Evolutionary conservation across 23 red algal species (phyloP).

Genomic region (Agarophyton chilense): DNA sequence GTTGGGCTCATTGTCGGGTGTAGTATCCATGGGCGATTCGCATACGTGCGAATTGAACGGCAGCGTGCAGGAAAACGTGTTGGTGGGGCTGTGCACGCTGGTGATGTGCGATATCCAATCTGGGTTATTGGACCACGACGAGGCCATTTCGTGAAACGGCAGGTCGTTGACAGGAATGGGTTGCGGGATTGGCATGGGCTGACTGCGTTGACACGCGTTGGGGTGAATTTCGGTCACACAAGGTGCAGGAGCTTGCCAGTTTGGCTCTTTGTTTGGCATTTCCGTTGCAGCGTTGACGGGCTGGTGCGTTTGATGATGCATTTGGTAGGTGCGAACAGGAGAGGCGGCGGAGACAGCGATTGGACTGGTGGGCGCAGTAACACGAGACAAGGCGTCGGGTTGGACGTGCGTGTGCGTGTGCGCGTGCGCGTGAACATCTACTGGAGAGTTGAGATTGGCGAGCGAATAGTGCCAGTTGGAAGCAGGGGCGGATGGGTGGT

Average conservation of each 20-base stretch:
- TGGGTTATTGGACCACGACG: conserved; percentile 61
- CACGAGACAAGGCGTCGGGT: neutral
- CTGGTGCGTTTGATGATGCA: neutral
- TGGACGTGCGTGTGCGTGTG: too few species aligned
- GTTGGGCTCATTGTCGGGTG: neutral
- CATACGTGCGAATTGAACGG: neutral
- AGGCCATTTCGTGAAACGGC: conserved; percentile 30
- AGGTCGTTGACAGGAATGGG: conserved; percentile 6
- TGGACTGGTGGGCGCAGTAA: neutral
- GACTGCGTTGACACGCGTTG: neutral
- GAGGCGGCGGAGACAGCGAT: conserved; percentile 1
- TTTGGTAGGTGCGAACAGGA: neutral
- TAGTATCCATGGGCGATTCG: neutral
- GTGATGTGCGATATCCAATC: conserved; percentile 19
- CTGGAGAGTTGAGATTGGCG: neutral
- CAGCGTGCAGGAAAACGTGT: too few species aligned
- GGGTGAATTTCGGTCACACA: neutral
- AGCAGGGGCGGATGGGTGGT: too few species aligned
- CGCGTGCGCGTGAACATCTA: neutral
- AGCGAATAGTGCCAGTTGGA: neutral
- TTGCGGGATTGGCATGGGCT: conserved; percentile 14
- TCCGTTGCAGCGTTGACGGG: neutral
- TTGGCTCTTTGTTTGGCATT: neutral
- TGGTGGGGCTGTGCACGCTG: neutral
- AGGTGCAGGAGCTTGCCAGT: neutral